Percentiles rank a stretch among this genome's conserved stretches.
Evolutionary conservation across 1,284 basidiomycete species (phyloP).

Genomic region (Puccinia polysora): DNA sequence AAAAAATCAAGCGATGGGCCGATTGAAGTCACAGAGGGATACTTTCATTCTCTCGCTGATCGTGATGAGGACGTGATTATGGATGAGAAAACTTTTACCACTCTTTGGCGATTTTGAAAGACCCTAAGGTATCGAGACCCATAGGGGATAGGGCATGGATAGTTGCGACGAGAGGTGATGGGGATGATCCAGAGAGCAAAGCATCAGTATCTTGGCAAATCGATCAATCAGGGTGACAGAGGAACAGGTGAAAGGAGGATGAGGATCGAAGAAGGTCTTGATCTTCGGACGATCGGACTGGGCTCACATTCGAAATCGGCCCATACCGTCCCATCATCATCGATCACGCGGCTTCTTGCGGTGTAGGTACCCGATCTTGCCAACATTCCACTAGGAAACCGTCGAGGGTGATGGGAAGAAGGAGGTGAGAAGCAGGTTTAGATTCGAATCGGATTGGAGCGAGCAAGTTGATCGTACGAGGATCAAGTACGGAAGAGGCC

Average conservation of each 20-base stretch:
- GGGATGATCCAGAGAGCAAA: background rate
- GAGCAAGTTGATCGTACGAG: background rate
- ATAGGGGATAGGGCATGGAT: constrained; percentile 38
- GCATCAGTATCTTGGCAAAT: background rate
- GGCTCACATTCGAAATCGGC: constrained; percentile 49
- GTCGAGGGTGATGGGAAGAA: background rate
- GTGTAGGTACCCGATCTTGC: constrained; percentile 69
- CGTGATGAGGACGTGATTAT: background rate
- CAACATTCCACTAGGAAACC: constrained; percentile 60
- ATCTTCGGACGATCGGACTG: background rate
- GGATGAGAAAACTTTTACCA: constrained; percentile 41
- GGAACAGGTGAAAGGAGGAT: background rate
- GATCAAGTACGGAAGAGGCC: too few species aligned
- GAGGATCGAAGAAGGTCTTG: background rate
- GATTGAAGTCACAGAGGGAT: too few species aligned
- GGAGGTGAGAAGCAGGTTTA: background rate
- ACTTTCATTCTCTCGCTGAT: too few species aligned
- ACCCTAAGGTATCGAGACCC: too few species aligned
- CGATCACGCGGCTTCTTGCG: constrained; percentile 72
- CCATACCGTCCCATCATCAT: constrained; percentile 66
- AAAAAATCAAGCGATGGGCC: too few species aligned
- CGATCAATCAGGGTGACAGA: background rate
- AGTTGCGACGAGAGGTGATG: background rate
- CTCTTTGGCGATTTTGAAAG: constrained; percentile 47
- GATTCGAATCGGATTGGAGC: background rate